These are phyloP conservation scores for Termitomyces sp. DNA, from an alignment of 768 basidiomycete genomes.

Conservation along the genomic window DNA sequence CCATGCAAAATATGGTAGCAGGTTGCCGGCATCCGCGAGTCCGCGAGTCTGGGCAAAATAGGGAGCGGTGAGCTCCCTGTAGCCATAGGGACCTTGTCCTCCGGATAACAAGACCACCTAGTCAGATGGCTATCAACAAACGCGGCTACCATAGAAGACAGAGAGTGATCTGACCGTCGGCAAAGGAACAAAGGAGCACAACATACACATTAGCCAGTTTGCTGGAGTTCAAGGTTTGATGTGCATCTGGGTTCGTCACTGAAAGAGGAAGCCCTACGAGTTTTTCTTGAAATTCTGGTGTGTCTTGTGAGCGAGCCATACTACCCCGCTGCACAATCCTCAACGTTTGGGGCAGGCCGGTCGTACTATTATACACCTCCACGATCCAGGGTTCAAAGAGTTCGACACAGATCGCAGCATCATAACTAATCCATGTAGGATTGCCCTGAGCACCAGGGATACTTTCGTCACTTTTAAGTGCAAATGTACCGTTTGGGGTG, in stretches of 20 bases:
- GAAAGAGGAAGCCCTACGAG: constrained; percentile 14
- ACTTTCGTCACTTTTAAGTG: constrained; percentile 10
- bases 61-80: no score
- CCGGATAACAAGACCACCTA: no score
- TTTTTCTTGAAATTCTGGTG: constrained; percentile 14
- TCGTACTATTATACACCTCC: constrained; percentile 29
- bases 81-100: no score
- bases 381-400: constrained; percentile 38
- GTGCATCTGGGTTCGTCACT: constrained; percentile 14
- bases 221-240: no score
- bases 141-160: no score
- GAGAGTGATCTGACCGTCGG: constrained; percentile 25
- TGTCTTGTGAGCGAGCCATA: constrained; percentile 16
- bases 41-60: no score
- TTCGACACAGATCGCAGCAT: constrained; percentile 33
- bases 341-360: constrained; percentile 23
- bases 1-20: no score
- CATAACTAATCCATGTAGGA: constrained; percentile 30
- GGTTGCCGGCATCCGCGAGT: no score
- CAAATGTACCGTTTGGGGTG: constrained; percentile 26
- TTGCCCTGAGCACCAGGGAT: constrained; percentile 21
- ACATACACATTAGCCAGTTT: constrained; percentile 20
- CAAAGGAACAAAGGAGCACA: constrained; percentile 21
- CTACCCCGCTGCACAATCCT: constrained; percentile 27
- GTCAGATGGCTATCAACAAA: no score